A percentile compares a stretch with the other conserved stretches of the same genome.
Evolutionary conservation across 805 yeast genomes (phyloP).

Genomic region (Wickerhamomyces alni): DNA sequence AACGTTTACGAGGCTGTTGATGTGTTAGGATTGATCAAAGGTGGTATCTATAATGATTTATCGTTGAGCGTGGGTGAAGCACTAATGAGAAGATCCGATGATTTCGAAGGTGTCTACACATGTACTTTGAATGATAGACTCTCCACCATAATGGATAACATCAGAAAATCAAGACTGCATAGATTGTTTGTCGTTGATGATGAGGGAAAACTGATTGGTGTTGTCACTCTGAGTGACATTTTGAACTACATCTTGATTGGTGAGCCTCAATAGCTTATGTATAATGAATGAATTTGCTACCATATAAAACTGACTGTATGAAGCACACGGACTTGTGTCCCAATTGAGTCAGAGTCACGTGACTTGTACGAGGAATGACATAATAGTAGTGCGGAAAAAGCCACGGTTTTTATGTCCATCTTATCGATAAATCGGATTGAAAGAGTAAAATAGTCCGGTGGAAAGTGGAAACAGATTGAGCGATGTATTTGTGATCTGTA

Average conservation of each 20-base stretch:
- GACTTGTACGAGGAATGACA: too few species aligned
- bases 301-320: too few species aligned
- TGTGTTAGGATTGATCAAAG: slow-evolving; percentile 85
- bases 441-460: too few species aligned
- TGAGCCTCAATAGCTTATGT: slow-evolving; percentile 24
- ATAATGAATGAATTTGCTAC: neutral
- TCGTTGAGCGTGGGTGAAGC: slow-evolving; percentile 95
- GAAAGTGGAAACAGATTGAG: too few species aligned
- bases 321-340: too few species aligned
- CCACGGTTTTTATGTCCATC: too few species aligned
- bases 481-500: too few species aligned
- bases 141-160: slow-evolving; percentile 87
- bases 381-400: too few species aligned
- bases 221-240: slow-evolving; percentile 87
- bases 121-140: slow-evolving; percentile 84
- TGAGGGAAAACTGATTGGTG: slow-evolving; percentile 71
- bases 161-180: slow-evolving; percentile 85
- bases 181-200: slow-evolving; percentile 89
- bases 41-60: slow-evolving; percentile 88
- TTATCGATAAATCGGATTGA: too few species aligned
- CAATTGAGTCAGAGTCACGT: too few species aligned
- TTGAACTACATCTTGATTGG: slow-evolving; percentile 74
- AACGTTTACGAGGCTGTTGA: slow-evolving; percentile 97
- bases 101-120: slow-evolving; percentile 96
- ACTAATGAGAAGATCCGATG: slow-evolving; percentile 85